These are phyloP conservation scores for Chlamydomonas reinhardtii DNA, from an alignment of 163 green algal species.

Conservation along the genomic window DNA sequence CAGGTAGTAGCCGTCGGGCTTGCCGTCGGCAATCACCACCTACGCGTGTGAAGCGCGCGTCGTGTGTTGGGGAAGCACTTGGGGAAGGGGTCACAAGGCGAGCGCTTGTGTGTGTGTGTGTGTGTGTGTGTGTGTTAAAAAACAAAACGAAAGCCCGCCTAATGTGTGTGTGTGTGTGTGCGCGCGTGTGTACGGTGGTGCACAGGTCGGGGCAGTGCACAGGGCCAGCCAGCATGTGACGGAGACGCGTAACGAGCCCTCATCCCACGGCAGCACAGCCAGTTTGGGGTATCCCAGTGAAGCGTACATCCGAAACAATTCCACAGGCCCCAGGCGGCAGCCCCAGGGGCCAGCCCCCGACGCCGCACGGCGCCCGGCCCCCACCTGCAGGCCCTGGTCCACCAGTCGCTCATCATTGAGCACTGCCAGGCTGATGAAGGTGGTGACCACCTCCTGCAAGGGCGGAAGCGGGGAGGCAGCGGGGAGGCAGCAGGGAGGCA, in stretches of 20 bases:
- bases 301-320: no score
- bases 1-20: slow-evolving; percentile 36
- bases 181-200: neutral
- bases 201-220: neutral
- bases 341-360: neutral
- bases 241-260: no score
- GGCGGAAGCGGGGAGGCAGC: no score
- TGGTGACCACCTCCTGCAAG: slow-evolving; percentile 7
- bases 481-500: no score
- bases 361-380: neutral
- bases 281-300: no score
- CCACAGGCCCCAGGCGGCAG: neutral
- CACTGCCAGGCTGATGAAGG: slow-evolving; percentile 18
- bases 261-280: no score
- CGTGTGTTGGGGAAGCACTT: neutral
- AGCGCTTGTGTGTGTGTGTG: no score
- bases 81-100: no score
- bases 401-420: neutral
- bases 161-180: neutral
- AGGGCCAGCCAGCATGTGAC: no score
- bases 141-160: neutral
- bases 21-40: slow-evolving; percentile 34
- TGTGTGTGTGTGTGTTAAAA: neutral
- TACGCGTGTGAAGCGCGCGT: neutral
- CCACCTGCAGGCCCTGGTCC: slow-evolving; percentile 37